Conservation (phyloP, 805 yeast species). For the Torulaspora franciscae region DNA sequence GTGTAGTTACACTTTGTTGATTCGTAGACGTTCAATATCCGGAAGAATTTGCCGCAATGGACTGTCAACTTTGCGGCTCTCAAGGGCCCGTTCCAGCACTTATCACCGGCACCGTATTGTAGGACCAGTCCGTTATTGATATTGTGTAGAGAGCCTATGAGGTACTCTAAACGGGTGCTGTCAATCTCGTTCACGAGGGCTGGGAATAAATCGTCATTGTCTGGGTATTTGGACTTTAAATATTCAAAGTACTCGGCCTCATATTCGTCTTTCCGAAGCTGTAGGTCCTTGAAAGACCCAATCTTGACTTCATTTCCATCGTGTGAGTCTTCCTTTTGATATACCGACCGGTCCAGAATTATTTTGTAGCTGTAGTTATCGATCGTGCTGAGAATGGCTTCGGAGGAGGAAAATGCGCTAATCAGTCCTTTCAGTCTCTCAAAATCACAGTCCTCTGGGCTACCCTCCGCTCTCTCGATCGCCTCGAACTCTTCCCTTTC, state of each 20-base stretch:
- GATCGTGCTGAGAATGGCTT: conserved; percentile 6
- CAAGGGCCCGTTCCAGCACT: conserved; percentile 92
- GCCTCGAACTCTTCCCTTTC: conserved; percentile 7
- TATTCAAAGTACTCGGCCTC: conserved; percentile 20
- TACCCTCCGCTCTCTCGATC: neutral
- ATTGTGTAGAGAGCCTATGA: conserved; percentile 32
- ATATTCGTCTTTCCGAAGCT: conserved; percentile 16
- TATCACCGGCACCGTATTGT: conserved; percentile 57
- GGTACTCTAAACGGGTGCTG: conserved; percentile 16
- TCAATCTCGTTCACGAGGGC: conserved; percentile 26
- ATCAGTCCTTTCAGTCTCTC: conserved; percentile 3
- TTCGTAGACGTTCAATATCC: conserved; percentile 58
- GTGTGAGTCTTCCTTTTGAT: conserved; percentile 25
- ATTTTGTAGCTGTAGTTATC: conserved; percentile 28
- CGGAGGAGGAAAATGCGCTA: conserved; percentile 4
- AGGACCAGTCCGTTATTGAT: conserved; percentile 36
- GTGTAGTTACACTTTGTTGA: conserved; percentile 83
- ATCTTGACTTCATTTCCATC: conserved; percentile 24
- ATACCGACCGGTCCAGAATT: conserved; percentile 22
- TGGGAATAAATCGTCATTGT: conserved; percentile 21
- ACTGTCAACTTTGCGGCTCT: conserved; percentile 64
- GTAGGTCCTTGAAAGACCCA: conserved; percentile 20
- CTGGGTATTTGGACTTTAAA: conserved; percentile 23
- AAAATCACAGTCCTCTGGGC: conserved; percentile 1
- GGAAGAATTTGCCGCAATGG: conserved; percentile 57